Conservation (phyloP, 2,329 filamentous ascomycete genomes). For the Zarea fungicola region DNA sequence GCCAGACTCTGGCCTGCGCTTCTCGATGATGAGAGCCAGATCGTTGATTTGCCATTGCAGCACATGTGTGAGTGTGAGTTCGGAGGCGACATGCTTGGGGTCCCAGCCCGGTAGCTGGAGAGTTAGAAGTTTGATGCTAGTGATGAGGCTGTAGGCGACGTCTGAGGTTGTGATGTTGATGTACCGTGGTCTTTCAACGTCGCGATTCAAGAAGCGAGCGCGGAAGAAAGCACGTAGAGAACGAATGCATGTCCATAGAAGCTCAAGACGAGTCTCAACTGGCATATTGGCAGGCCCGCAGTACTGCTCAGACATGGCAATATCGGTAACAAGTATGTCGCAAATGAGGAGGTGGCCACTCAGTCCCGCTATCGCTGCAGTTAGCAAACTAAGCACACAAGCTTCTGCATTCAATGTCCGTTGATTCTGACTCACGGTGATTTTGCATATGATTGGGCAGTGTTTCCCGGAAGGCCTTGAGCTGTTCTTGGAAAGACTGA, state of each 20-base stretch:
- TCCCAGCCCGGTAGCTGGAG: slow-evolving; percentile 44
- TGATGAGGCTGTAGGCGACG: slow-evolving; percentile 42
- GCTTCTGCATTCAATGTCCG: neutral
- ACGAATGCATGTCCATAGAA: slow-evolving; percentile 41
- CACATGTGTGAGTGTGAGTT: slow-evolving; percentile 17
- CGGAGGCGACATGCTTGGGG: slow-evolving; percentile 21
- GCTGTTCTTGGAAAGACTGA: slow-evolving; percentile 38
- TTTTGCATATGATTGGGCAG: slow-evolving; percentile 30
- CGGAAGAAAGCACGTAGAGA: slow-evolving; percentile 37
- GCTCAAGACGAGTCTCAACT: slow-evolving; percentile 35
- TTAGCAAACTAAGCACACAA: neutral
- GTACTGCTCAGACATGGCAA: slow-evolving; percentile 36
- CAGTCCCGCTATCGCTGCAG: slow-evolving; percentile 28
- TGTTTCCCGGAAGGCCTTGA: slow-evolving; percentile 33
- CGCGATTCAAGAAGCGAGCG: slow-evolving; percentile 27
- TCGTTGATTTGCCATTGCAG: slow-evolving; percentile 26
- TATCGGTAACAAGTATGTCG: slow-evolving; percentile 43
- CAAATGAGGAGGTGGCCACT: slow-evolving; percentile 39
- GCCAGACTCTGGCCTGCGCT: slow-evolving; percentile 20
- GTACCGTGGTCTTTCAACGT: slow-evolving; percentile 34
- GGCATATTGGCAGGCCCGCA: slow-evolving; percentile 26
- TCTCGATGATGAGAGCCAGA: slow-evolving; percentile 24
- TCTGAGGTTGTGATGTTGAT: slow-evolving; percentile 42
- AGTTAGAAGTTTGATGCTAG: slow-evolving; percentile 41
- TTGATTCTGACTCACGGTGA: slow-evolving; percentile 25